phyloP scores from a whole-genome alignment of 192 early-diverging fungal genomes.

The Nowakowskiella sp. region DNA sequence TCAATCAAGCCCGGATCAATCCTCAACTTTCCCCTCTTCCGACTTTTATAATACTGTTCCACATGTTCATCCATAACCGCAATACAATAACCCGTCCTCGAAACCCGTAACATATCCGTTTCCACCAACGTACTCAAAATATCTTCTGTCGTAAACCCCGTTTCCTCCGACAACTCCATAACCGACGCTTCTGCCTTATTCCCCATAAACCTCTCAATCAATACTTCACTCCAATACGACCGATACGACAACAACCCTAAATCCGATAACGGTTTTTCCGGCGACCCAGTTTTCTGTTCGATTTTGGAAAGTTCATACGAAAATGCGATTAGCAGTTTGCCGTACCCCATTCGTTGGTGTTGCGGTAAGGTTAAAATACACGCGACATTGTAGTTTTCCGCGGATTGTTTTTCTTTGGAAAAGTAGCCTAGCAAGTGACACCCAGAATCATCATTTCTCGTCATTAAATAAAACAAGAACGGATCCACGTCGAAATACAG shows the following conservation, averaged over 20 bases:
- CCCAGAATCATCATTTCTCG: constrained; percentile 73
- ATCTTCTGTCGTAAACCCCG: constrained; percentile 82
- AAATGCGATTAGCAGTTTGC: constrained; percentile 87
- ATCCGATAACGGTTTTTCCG: constrained; percentile 97
- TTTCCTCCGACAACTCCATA: constrained; percentile 77
- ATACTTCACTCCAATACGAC: constrained; percentile 87
- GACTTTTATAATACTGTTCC: constrained; percentile 66
- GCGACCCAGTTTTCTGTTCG: constrained; percentile 89
- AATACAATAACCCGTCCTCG: constrained; percentile 83
- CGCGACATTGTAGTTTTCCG: constrained; percentile 94
- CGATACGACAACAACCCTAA: constrained; percentile 90
- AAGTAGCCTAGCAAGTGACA: constrained; percentile 95
- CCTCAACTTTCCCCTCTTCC: constrained; percentile 67
- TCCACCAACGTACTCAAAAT: constrained; percentile 84
- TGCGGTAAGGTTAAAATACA: constrained; percentile 98
- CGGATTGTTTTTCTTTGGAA: constrained; percentile 96
- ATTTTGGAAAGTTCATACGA: constrained; percentile 95
- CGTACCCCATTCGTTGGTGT: constrained; percentile 93
- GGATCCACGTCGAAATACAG: constrained; percentile 98
- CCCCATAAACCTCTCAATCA: constrained; percentile 67
- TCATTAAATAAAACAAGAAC: constrained; percentile 96
- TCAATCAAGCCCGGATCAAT: constrained; percentile 74
- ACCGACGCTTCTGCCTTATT: constrained; percentile 76
- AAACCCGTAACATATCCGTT: constrained; percentile 83
- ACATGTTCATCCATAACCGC: constrained; percentile 80